Evolutionary conservation across 805 yeast species (phyloP).

Genomic region (Candida palmyrensis): DNA sequence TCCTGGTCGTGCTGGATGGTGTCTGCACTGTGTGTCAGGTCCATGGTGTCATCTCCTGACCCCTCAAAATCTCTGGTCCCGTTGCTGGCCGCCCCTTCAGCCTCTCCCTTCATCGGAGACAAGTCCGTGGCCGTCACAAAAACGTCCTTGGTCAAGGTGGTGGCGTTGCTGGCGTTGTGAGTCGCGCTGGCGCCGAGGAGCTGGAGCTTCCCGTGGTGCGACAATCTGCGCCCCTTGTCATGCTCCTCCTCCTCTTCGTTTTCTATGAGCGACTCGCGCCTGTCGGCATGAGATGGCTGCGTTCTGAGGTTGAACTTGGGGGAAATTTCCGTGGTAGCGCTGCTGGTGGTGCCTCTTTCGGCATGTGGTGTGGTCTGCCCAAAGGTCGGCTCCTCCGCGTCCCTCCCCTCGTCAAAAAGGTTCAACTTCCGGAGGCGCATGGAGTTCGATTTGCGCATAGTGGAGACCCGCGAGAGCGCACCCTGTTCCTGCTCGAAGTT

Average conservation of each 20-base stretch:
- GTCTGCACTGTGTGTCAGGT: no score
- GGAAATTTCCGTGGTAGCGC: no score
- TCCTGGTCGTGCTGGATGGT: neutral
- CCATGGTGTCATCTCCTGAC: no score
- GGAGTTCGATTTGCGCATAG: conserved; percentile 35
- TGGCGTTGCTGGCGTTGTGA: conserved; percentile 8
- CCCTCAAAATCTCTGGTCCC: no score
- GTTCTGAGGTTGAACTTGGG: conserved; percentile 1
- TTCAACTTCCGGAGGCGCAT: conserved; percentile 37
- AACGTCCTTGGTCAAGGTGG: conserved; percentile 14
- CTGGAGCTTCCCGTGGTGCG: conserved; percentile 12
- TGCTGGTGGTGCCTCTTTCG: no score
- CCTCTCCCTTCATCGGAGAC: no score
- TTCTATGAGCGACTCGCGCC: conserved; percentile 10
- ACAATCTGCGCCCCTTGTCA: conserved; percentile 2
- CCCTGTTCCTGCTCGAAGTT: conserved; percentile 25
- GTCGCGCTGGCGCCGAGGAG: conserved; percentile 12
- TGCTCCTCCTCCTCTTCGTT: conserved; percentile 11
- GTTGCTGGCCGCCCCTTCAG: conserved; percentile 6
- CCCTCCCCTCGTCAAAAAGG: conserved; percentile 9
- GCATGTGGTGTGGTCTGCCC: neutral
- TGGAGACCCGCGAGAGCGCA: conserved; percentile 31
- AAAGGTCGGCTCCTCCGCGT: neutral
- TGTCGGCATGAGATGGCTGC: no score
- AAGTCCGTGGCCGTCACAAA: conserved; percentile 20